phyloP scores from a whole-genome alignment of 805 yeast genomes.

The Phaffomyces antillensis region DNA sequence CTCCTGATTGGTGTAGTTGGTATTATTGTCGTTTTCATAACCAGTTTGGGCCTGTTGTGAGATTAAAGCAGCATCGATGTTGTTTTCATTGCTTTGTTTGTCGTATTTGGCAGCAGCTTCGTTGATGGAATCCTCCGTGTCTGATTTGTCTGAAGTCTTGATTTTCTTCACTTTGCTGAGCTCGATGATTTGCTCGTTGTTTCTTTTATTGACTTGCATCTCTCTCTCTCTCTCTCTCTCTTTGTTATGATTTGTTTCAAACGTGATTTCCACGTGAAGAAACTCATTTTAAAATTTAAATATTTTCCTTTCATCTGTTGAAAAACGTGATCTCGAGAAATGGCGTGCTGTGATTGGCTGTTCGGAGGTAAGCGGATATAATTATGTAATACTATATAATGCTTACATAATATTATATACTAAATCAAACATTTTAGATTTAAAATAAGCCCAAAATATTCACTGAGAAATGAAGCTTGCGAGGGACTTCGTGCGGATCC shows the following conservation, averaged over 20 bases:
- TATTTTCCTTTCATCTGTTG: too few species aligned
- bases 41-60: conserved; percentile 12
- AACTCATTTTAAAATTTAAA: too few species aligned
- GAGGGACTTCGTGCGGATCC: neutral
- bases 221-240: conserved; percentile 1
- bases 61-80: conserved; percentile 20
- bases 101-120: conserved; percentile 3
- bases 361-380: too few species aligned
- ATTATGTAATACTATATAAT: too few species aligned
- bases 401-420: too few species aligned
- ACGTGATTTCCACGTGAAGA: conserved; percentile 24
- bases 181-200: neutral
- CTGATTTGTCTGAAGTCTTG: too few species aligned
- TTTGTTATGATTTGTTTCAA: conserved; percentile 1
- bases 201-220: conserved; percentile 14
- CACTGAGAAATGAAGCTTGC: neutral
- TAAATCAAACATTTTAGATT: too few species aligned
- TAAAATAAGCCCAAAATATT: too few species aligned
- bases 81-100: conserved; percentile 8
- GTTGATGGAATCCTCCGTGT: conserved; percentile 5
- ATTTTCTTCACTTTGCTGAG: conserved; percentile 2
- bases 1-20: neutral
- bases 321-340: too few species aligned
- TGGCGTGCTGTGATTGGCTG: too few species aligned
- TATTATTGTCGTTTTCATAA: conserved; percentile 11